Evolutionary conservation across 768 basidiomycete genomes (phyloP), one percentile per base, ranked within the genome.

Genomic region (Infundibulicybe gibba): DNA sequence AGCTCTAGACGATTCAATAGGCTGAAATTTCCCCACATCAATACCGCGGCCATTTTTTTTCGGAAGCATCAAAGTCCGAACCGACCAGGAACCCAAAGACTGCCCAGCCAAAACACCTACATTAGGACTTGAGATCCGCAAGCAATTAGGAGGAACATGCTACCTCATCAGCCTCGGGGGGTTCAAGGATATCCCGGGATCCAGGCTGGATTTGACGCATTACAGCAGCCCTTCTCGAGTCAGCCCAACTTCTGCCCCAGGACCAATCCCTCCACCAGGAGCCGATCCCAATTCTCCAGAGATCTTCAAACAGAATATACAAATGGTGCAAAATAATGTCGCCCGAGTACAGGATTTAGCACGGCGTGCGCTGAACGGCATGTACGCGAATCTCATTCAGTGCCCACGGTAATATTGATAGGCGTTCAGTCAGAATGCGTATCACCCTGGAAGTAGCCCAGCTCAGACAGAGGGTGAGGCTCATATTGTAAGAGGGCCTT

Each of bases 281-380:
- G 47, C 61, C 8, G 83, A 85, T 49, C 76, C 74, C 13, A 85
- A 78, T 49, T 80, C 83, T 17, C 77, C 80, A 13, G 80, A 77
- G 20, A 47, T 71, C n/a, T 83, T 87, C 68, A 81, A 79, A 50
- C 76, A 78, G 43, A 81, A 80, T 57, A 50, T 83, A 1, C 71
- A 70, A 34, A 44, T 74, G 13, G 66, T 74, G 0, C 70, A 74
- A 45, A 71, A 76, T 33, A 74, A 79, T 15, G 70, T 83, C 21
- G 51, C 69, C 2, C 62, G 75, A 11, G 61, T 85, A 2, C 76
- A 80, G 50, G 59, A 60, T 2, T 62, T 78, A 2, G 77, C 81
- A 0, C 68, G 75, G 41, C 71, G 61, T 34, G 72, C 77, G 8
- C 55, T 82, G 21, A 59, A 64, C 12, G 76, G 75, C 38, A 77